Percentiles rank a stretch among this genome's conserved stretches.
These are phyloP conservation scores for Leishmania guyanensis DNA, from an alignment of 208 protist genomes.

Conservation along the genomic window DNA sequence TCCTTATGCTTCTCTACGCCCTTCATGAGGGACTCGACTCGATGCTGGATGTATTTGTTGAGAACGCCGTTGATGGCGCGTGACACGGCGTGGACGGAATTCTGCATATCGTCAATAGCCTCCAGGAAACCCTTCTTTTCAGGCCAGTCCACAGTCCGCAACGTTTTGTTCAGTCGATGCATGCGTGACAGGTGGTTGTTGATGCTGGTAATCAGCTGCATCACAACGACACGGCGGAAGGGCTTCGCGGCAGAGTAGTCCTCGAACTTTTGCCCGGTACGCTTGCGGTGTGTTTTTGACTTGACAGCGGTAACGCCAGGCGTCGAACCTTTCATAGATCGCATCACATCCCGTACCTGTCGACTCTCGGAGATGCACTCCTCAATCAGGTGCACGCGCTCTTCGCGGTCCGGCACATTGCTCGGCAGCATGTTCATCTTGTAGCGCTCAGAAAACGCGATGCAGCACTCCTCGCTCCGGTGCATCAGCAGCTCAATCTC, in stretches of 20 bases:
- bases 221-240: constrained; percentile 79
- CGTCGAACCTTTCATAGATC: constrained; percentile 82
- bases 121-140: constrained; percentile 70
- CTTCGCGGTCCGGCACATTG: constrained; percentile 77
- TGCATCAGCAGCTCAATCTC: constrained; percentile 76
- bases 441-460: constrained; percentile 59
- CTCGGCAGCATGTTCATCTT: constrained; percentile 65
- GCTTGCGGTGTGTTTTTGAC: constrained; percentile 74
- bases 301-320: constrained; percentile 72
- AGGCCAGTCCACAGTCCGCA: constrained; percentile 79
- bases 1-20: constrained; percentile 74
- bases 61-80: constrained; percentile 56
- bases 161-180: constrained; percentile 67
- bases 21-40: constrained; percentile 74
- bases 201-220: constrained; percentile 57
- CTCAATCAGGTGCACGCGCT: constrained; percentile 65
- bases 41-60: constrained; percentile 69
- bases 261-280: constrained; percentile 83
- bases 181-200: constrained; percentile 55
- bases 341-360: constrained; percentile 79
- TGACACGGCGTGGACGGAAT: constrained; percentile 41
- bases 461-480: constrained; percentile 68
- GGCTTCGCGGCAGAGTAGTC: constrained; percentile 89
- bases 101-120: constrained; percentile 65
- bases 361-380: constrained; percentile 81